phyloP scores from a whole-genome alignment of 208 protist species.

The Acanthamoeba sp. region DNA sequence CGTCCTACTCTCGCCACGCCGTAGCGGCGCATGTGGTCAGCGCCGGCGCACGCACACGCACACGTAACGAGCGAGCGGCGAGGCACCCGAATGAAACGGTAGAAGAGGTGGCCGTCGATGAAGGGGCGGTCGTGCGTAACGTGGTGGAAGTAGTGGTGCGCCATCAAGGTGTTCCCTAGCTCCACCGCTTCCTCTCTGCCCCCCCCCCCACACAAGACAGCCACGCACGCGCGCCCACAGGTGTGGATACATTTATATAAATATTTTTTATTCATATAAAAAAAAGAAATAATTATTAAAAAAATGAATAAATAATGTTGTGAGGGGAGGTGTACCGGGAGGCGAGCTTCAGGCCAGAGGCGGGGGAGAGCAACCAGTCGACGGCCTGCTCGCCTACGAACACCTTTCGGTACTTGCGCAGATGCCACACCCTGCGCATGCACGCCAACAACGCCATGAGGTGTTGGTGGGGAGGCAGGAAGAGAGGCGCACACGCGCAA shows the following conservation, averaged over 20 bases:
- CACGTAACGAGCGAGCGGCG: not conserved
- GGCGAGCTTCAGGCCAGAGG: not conserved
- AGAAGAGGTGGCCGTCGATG: not conserved
- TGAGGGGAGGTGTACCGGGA: not conserved
- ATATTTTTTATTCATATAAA: no score
- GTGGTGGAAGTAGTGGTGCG: not conserved
- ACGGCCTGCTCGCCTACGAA: not conserved
- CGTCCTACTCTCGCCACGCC: no score
- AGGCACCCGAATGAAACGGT: not conserved
- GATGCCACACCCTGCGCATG: not conserved
- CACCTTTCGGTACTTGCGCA: not conserved
- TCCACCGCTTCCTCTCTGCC: conserved; percentile 25
- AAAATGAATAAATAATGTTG: no score
- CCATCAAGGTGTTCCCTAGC: conserved; percentile 7
- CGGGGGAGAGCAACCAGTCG: not conserved
- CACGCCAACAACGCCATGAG: no score
- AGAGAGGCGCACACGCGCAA: no score
- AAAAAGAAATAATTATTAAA: no score
- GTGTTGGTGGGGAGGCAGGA: no score
- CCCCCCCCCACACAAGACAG: not conserved
- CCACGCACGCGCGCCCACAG: no score
- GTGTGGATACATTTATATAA: no score
- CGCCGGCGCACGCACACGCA: not conserved
- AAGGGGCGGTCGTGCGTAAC: not conserved
- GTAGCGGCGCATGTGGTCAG: no score